These are phyloP conservation scores for Wickerhamiella azymoides DNA, from an alignment of 805 yeast genomes.

Conservation along the genomic window DNA sequence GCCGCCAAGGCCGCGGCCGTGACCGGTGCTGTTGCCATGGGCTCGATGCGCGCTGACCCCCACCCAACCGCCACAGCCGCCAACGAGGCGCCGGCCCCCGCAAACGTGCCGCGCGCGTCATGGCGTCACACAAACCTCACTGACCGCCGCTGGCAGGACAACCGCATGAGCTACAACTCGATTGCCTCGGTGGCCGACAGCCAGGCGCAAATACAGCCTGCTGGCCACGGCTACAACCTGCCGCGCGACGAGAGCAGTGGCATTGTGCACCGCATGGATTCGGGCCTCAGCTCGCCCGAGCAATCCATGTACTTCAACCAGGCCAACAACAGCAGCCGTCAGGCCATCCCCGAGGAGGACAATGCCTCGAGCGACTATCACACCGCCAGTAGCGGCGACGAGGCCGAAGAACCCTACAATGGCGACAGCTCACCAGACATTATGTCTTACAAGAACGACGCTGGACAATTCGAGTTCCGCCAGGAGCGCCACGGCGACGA, in stretches of 20 bases:
- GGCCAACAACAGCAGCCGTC: not conserved
- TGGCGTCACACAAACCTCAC: slow-evolving; percentile 41
- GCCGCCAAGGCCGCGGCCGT: slow-evolving; percentile 4
- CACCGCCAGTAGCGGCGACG: slow-evolving; percentile 23
- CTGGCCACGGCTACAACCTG: slow-evolving; percentile 7
- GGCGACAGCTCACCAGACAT: slow-evolving; percentile 17
- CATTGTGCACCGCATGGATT: slow-evolving; percentile 22
- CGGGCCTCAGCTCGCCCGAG: slow-evolving; percentile 22
- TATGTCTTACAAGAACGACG: slow-evolving; percentile 23
- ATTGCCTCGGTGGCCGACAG: slow-evolving; percentile 76
- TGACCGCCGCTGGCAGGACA: slow-evolving; percentile 31
- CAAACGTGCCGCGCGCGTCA: slow-evolving; percentile 33
- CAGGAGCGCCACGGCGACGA: slow-evolving; percentile 9
- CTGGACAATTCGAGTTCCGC: slow-evolving; percentile 25
- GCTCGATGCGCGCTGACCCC: slow-evolving; percentile 39
- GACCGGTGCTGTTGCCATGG: slow-evolving; percentile 25
- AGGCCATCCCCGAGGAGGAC: not conserved
- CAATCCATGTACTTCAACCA: not conserved
- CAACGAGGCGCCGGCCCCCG: slow-evolving; percentile 15
- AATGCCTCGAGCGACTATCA: slow-evolving; percentile 19
- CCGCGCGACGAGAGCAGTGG: slow-evolving; percentile 25
- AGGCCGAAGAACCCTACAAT: slow-evolving; percentile 16
- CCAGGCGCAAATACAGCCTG: slow-evolving; percentile 32
- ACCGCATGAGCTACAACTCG: slow-evolving; percentile 52
- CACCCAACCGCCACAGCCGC: slow-evolving; percentile 5